A percentile compares a stretch with the other conserved stretches of the same genome.
These are phyloP conservation scores for Cylindrotheca closterium DNA, from an alignment of 108 stramenopile genomes.

Conservation along the genomic window DNA sequence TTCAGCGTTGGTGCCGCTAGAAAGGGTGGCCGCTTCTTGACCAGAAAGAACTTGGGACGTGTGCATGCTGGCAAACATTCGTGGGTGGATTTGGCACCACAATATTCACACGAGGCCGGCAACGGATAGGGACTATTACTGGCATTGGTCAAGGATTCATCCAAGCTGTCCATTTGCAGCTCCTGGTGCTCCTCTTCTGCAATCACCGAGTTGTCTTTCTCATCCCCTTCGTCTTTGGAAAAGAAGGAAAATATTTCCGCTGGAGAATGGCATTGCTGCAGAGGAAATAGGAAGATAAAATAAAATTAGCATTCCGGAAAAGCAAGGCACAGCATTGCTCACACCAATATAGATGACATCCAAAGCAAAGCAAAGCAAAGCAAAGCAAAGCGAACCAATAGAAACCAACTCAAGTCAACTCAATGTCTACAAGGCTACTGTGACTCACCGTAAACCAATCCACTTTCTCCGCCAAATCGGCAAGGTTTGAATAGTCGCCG, in stretches of 20 bases:
- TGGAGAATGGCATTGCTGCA: neutral
- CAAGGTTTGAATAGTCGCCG: neutral
- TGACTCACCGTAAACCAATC: neutral
- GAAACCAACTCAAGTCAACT: too few species aligned
- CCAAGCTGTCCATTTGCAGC: neutral
- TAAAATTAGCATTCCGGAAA: neutral
- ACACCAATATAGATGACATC: too few species aligned
- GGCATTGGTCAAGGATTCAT: neutral
- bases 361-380: too few species aligned
- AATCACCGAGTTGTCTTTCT: neutral
- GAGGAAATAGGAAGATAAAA: neutral
- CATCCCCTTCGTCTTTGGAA: neutral
- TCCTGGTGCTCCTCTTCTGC: neutral
- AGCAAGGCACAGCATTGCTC: too few species aligned
- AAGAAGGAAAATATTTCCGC: neutral
- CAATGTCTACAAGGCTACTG: neutral
- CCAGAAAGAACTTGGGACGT: slow-evolving; percentile 4
- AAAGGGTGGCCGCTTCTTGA: slow-evolving; percentile 12
- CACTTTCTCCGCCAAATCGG: neutral
- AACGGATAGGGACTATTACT: neutral
- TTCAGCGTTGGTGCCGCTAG: neutral
- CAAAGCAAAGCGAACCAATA: too few species aligned
- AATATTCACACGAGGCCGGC: slow-evolving; percentile 6
- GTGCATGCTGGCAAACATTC: neutral
- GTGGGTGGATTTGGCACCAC: neutral